Evolutionary conservation across 1,284 basidiomycete species (phyloP), one percentile per base, ranked within the genome.

Genomic region (Fomitopsis betulina): DNA sequence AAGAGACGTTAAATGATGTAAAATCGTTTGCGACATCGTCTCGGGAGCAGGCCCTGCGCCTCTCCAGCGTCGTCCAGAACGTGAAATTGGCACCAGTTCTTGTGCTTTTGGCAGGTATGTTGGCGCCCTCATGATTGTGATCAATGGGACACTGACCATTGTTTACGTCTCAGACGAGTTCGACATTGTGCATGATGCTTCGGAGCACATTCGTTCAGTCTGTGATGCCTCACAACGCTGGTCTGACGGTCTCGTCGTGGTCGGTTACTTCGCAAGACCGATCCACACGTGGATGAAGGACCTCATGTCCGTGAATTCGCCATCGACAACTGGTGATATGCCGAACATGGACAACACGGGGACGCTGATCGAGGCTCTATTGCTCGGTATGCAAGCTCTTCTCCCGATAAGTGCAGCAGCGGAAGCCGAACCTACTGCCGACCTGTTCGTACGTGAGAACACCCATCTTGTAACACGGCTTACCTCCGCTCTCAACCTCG

Each of bases 361-460:
- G 52, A 35, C 61, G 12, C 66, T 91, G 60, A 81, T 94, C 66
- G 83, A 89, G 63, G 78, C 80, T 1, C 67, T 75, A 5, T 72
- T 80, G 19, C 73, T 86, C 42, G 77, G 76, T 58, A 68, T 85
- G 3, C 71, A 72, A 58, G 62, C 60, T 15, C 57, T 70, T 13
- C 58, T 71, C n/a, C 56, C 62, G 4, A 32, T 67, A 5, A 58
- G 62, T 7, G 51, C 55, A 1, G 35, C 60, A 0, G 45, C 53
- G 7, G n/a, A 58, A 21, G 51, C 58, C 27, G 58, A 66, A 40
- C 55, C 62, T 2, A 57, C 60, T n/a, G 70, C 73, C 50, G 63
- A 66, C 54, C 35, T n/a, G 17, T 74, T 70, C 62, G 59, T 73
- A 50, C 70, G 67, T 37, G 62, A 68, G 27, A 63, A 69, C 42